Base-by-base conservation (phyloP, 768 basidiomycete species). In the Suillus tomentosus region DNA sequence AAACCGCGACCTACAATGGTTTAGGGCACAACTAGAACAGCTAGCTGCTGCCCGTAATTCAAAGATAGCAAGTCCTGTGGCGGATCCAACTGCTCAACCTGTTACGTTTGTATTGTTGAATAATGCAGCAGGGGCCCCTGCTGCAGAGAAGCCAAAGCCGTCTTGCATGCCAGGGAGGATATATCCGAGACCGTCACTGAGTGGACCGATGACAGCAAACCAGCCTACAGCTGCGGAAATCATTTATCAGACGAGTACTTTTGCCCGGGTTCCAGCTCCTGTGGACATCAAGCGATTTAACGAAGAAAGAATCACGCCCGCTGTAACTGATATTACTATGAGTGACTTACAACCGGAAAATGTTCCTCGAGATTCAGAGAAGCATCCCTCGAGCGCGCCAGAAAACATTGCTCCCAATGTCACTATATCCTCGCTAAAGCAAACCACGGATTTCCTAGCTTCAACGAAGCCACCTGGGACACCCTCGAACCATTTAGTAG, bases 1-100 rank as follows among this genome's bases (percentile, higher is more conserved):
- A 39, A 74, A 76, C 14, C 71, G 74, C 42, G 74, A 76, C 54
- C 66, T 76, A 34, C 69, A 73, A 45, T 77, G 73, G 71, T 75
- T 73, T n/a, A 72, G 66, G 47, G 64, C 68, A 0, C 57, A 62
- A 40, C 36, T 37, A 8, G 36, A 37, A 37, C 73, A 67, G 39
- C 3, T 13, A 17, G 27, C 31, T 10, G 31, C 51, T 31, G 27
- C 50, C 27, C 8, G 8, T 27, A 3, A 51, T 27, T 9, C 50
- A 17, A 51, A 31, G 7, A 17, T 27, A 9, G 45, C 60, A 39
- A 56, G 22, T 56, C 37, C 55, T 9, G 37, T 15, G 22, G 55
- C 15, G 15, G 22, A 39, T 14, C n/a, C 7, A 37, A 7, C 8
- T 22, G 22, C 39, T 40, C 56, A 27, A 27, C 15, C 56, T 10